Evolutionary conservation across 2,329 filamentous ascomycete genomes (phyloP), one percentile per base, ranked within the genome.

Genomic region (Diaporthe vaccinii): DNA sequence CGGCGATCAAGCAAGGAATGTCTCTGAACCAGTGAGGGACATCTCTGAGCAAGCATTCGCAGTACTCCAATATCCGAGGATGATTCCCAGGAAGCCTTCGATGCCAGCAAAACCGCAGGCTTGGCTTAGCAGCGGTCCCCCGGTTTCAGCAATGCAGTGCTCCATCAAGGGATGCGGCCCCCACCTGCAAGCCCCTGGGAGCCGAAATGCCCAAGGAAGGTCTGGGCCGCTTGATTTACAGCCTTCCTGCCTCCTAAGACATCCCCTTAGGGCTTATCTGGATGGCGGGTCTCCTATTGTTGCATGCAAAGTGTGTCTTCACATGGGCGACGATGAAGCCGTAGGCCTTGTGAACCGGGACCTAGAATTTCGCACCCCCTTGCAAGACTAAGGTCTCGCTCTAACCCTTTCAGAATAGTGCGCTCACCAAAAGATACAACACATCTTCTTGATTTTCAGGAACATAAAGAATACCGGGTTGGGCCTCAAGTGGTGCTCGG

Each of bases 1-100:
- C 86, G 74, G 94, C 95, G 85, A 90, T 97, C 76, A 94, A 94
- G 84, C 94, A 91, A 83, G 93, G 93, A 41, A 92, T 95, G 72
- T 90, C 91, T 46, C 91, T 92, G 34, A 94, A 93, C 79, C 83
- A 88, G 61, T 89, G 91, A 74, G 86, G 87, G 36, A 65, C 20
- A 25, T 36, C 22, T 12, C 8, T 22, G 17, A 36, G 53, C 39
- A 55, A 65, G 39, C 49, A 55, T 39, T 69, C 31, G 22, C 49
- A 39, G 14, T 17, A 25, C n/a, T 51, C 28, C 44, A 36, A 6
- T 49, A 15, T 53, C 34, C 65, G n/a, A 55, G 62, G 22, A 68
- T 20, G 31, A 53, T 20, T 25, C 53, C 46, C 46, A 36, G 10
- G 7, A 31, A n/a, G 22, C 49, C 7, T 39, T 39, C 22, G 31